Conservation (phyloP, 2,329 filamentous ascomycete genomes). For the Colletotrichum phormii region DNA sequence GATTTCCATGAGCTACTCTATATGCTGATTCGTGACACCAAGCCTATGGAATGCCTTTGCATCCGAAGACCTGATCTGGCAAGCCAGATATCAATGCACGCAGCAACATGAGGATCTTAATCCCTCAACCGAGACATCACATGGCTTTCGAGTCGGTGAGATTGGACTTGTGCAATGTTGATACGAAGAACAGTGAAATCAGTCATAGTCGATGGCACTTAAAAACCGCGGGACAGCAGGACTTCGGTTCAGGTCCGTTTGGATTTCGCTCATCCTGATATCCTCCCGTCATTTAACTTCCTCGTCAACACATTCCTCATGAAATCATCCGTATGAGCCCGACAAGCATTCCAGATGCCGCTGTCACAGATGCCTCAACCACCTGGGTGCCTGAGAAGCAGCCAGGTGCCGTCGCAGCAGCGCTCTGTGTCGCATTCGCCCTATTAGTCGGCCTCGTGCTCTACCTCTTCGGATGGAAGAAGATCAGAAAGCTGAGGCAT, state of each 20-base stretch:
- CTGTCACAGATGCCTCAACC: neutral
- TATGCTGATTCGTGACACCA: too few species aligned
- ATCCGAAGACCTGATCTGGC: neutral
- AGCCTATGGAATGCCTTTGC: neutral
- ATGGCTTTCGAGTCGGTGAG: slow-evolving; percentile 4
- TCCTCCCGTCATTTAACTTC: neutral
- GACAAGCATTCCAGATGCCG: neutral
- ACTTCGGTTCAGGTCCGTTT: neutral
- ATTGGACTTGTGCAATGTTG: neutral
- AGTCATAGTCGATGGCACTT: neutral
- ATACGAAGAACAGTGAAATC: neutral
- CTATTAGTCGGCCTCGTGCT: slow-evolving; percentile 2
- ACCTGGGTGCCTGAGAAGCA: neutral
- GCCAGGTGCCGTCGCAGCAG: neutral
- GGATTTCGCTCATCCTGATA: neutral
- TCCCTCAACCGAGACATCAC: slow-evolving; percentile 23
- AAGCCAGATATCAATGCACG: slow-evolving; percentile 4
- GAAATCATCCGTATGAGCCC: slow-evolving; percentile 9
- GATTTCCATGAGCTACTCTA: too few species aligned
- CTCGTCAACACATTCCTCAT: neutral
- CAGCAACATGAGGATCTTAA: neutral
- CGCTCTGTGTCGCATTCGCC: slow-evolving; percentile 17
- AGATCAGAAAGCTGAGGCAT: neutral
- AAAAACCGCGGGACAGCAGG: neutral
- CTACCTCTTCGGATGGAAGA: slow-evolving; percentile 19